A percentile compares a stretch with the other conserved stretches of the same genome.
phyloP scores from a whole-genome alignment of 176 grass and related monocot genomes.

The Eremochloa ophiuroides region DNA sequence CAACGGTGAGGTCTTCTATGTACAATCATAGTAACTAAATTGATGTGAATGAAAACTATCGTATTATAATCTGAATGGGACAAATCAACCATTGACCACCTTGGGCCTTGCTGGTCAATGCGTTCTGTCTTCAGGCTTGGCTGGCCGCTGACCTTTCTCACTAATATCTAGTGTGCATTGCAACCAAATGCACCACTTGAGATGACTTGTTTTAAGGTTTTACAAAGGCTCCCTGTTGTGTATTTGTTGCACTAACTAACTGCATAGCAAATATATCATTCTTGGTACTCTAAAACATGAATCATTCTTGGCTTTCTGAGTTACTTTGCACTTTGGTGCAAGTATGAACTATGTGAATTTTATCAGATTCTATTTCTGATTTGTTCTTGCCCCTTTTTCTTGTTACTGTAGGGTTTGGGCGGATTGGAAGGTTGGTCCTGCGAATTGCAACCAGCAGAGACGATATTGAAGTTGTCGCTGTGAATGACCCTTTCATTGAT shows the following conservation, averaged over 20 bases:
- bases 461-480: conserved; percentile 97
- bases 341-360: neutral
- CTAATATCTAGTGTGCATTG: neutral
- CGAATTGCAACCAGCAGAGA: conserved; percentile 86
- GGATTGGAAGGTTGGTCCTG: conserved; percentile 92
- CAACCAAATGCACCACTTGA: neutral
- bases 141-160: neutral
- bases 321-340: neutral
- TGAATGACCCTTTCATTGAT: conserved; percentile 97
- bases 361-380: neutral
- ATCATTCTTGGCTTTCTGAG: neutral
- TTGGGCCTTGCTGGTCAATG: neutral
- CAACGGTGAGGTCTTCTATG: conserved; percentile 61
- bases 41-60: neutral
- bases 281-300: neutral
- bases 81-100: neutral
- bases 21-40: neutral
- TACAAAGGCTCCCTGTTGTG: neutral
- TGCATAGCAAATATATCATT: neutral
- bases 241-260: neutral
- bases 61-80: neutral
- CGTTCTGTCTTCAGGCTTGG: neutral
- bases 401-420: conserved; percentile 71
- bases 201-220: neutral
- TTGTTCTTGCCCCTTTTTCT: neutral